Percentiles rank a stretch among this genome's conserved stretches.
Evolutionary conservation across 2,329 filamentous ascomycete species (phyloP).

Genomic region (Aureobasidium leucospermi): DNA sequence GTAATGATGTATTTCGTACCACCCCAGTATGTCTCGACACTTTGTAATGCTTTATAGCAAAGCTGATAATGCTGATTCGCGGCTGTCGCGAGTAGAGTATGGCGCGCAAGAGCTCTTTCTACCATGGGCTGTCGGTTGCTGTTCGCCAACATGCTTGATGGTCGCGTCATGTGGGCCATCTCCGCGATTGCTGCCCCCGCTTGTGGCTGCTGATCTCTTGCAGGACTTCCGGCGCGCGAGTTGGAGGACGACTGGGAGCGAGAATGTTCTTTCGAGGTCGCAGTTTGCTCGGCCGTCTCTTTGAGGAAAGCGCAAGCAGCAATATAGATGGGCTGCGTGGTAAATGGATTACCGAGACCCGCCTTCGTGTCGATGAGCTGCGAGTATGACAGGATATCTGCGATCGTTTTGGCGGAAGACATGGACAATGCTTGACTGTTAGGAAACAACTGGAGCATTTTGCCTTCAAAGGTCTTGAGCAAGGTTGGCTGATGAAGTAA

Average conservation of each 20-base stretch:
- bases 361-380: conserved; percentile 80
- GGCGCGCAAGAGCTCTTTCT: conserved; percentile 45
- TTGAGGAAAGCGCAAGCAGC: conserved; percentile 83
- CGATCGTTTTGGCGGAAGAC: conserved; percentile 87
- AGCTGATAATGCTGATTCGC: conserved; percentile 82
- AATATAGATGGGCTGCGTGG: conserved; percentile 82
- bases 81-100: conserved; percentile 69
- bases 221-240: conserved; percentile 38
- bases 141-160: neutral
- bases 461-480: conserved; percentile 65
- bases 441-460: conserved; percentile 64
- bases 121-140: conserved; percentile 6
- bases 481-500: conserved; percentile 78
- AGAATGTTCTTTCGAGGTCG: conserved; percentile 56
- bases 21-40: conserved; percentile 78
- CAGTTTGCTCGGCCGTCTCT: conserved; percentile 65
- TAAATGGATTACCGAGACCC: conserved; percentile 82
- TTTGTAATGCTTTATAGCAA: conserved; percentile 76
- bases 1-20: conserved; percentile 82
- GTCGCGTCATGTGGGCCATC: neutral
- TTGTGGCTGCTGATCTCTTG: conserved; percentile 22
- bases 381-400: conserved; percentile 79
- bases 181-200: neutral
- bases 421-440: conserved; percentile 77
- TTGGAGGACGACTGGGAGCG: conserved; percentile 18